These are phyloP conservation scores for Colletotrichum agaves DNA, from an alignment of 2,329 filamentous ascomycete genomes.

Conservation along the genomic window DNA sequence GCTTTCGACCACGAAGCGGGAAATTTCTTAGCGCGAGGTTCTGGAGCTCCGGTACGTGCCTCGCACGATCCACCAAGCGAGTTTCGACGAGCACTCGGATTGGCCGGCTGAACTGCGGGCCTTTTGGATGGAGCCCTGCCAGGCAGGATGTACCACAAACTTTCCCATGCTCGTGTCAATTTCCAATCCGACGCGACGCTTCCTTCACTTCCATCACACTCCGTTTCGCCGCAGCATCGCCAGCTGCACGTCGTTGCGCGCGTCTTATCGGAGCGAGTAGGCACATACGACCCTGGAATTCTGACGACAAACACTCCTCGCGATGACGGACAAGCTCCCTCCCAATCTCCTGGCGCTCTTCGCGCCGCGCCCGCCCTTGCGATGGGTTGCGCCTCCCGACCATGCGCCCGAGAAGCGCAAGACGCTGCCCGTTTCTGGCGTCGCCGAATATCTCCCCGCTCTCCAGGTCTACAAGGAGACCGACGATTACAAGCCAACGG, in stretches of 20 bases:
- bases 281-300: background rate
- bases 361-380: constrained; percentile 89
- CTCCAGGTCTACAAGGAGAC: constrained; percentile 82
- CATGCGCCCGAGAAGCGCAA: constrained; percentile 83
- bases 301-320: constrained; percentile 40
- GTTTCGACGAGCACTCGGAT: background rate
- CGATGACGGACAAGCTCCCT: constrained; percentile 96
- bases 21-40: constrained; percentile 37
- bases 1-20: constrained; percentile 6
- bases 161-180: constrained; percentile 33
- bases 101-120: constrained; percentile 24
- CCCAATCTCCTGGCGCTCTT: constrained; percentile 94
- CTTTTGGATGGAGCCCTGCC: constrained; percentile 7
- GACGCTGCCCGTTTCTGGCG: constrained; percentile 76
- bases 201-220: background rate
- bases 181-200: constrained; percentile 25
- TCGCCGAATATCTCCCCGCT: constrained; percentile 79
- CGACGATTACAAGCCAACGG: constrained; percentile 81
- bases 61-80: background rate
- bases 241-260: constrained; percentile 5
- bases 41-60: constrained; percentile 31
- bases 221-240: background rate
- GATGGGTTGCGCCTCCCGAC: constrained; percentile 87
- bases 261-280: constrained; percentile 1
- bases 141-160: constrained; percentile 29